Evolutionary conservation across 352 stramenopile genomes (phyloP).

Genomic region (Globisporangium nagaii): DNA sequence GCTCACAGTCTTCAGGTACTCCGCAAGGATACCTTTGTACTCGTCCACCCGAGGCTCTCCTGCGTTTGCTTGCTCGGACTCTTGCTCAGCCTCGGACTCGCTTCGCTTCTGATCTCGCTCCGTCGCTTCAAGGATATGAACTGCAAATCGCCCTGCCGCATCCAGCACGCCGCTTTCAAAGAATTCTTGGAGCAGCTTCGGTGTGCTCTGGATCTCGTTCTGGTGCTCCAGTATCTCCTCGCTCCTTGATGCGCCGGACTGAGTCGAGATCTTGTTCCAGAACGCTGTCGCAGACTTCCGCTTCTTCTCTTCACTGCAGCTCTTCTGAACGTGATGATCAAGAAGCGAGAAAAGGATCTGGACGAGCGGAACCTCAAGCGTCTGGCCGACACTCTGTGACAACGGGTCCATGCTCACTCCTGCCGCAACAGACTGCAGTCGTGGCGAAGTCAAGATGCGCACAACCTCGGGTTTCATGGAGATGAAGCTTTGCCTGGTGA

Average conservation of each 20-base stretch:
- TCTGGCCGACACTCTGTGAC: background rate
- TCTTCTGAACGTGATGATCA: constrained; percentile 10
- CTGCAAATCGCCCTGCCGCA: constrained; percentile 9
- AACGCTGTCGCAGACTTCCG: background rate
- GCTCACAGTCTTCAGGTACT: constrained; percentile 14
- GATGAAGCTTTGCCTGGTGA: constrained; percentile 25
- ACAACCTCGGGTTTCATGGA: constrained; percentile 24
- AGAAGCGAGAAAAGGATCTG: constrained; percentile 14
- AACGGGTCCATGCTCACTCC: constrained; percentile 1
- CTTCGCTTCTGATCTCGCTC: constrained; percentile 6
- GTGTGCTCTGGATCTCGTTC: background rate
- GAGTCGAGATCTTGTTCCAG: background rate
- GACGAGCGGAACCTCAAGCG: constrained; percentile 11
- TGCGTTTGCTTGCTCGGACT: background rate
- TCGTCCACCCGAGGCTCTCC: constrained; percentile 3
- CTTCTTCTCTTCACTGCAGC: constrained; percentile 11
- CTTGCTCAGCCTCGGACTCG: constrained; percentile 1
- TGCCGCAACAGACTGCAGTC: constrained; percentile 2
- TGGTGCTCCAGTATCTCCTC: constrained; percentile 12
- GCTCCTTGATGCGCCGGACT: background rate
- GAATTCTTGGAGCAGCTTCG: constrained; percentile 5
- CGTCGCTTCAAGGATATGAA: constrained; percentile 2
- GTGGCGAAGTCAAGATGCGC: constrained; percentile 25
- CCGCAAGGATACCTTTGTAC: constrained; percentile 11
- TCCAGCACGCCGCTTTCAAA: constrained; percentile 8